Percentiles rank a stretch among this genome's conserved stretches.
phyloP scores from a whole-genome alignment of 1,284 basidiomycete species.

The Mycena citricolor region DNA sequence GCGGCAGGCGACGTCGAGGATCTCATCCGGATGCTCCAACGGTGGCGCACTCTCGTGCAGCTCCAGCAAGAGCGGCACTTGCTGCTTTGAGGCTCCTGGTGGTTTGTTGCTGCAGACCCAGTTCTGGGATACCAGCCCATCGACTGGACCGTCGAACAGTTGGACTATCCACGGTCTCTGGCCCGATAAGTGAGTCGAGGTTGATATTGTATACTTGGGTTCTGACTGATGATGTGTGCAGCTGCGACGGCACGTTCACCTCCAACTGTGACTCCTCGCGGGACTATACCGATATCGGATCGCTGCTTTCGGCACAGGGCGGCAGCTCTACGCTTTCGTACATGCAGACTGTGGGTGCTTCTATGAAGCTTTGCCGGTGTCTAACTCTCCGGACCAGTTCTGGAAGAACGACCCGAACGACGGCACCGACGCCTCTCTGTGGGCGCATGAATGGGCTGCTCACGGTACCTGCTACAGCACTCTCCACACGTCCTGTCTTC shows the following conservation, averaged over 20 bases:
- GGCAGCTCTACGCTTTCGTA: slow-evolving; percentile 60
- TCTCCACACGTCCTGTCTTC: slow-evolving; percentile 58
- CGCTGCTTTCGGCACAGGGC: slow-evolving; percentile 62
- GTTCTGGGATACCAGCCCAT: slow-evolving; percentile 61
- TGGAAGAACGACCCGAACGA: slow-evolving; percentile 30
- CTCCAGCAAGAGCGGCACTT: slow-evolving; percentile 39
- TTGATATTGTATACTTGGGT: slow-evolving; percentile 4
- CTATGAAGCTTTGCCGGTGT: not conserved
- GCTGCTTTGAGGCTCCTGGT: slow-evolving; percentile 55
- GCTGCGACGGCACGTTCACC: slow-evolving; percentile 68
- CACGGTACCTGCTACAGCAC: slow-evolving; percentile 45
- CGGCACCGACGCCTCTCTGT: slow-evolving; percentile 64
- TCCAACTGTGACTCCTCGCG: slow-evolving; percentile 66
- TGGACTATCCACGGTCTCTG: slow-evolving; percentile 82
- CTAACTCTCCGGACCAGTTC: slow-evolving; percentile 5
- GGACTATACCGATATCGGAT: slow-evolving; percentile 55
- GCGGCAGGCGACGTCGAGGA: slow-evolving; percentile 3
- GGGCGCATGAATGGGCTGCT: slow-evolving; percentile 51
- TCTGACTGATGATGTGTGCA: slow-evolving; percentile 27
- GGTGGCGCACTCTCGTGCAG: slow-evolving; percentile 46
- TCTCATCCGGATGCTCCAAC: slow-evolving; percentile 41
- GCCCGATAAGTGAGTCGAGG: slow-evolving; percentile 59
- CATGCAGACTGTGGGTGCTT: slow-evolving; percentile 53
- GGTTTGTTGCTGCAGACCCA: slow-evolving; percentile 57
- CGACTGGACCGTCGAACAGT: slow-evolving; percentile 63